A percentile compares a stretch with the other conserved stretches of the same genome.
These are phyloP conservation scores for Dendryphion nanum DNA, from an alignment of 2,329 filamentous ascomycete species.

Conservation along the genomic window DNA sequence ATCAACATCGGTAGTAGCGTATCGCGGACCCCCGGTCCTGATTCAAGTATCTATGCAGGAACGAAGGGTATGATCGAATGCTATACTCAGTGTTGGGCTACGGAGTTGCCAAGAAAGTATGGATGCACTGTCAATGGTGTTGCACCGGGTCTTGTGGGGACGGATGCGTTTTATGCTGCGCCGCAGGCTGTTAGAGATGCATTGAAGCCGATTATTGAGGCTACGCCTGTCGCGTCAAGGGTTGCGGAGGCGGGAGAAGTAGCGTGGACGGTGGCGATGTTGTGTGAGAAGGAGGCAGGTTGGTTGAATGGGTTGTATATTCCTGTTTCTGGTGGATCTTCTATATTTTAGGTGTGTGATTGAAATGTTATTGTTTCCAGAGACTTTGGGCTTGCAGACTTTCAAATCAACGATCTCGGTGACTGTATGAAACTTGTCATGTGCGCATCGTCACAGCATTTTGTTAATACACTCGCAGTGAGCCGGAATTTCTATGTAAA, in stretches of 20 bases:
- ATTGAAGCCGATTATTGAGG: conserved; percentile 49
- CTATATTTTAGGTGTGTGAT: too few species aligned
- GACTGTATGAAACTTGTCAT: too few species aligned
- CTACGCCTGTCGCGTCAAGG: conserved; percentile 44
- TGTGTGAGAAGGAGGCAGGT: conserved; percentile 32
- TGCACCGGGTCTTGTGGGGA: conserved; percentile 45
- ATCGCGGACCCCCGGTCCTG: conserved; percentile 33
- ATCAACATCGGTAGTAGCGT: conserved; percentile 44
- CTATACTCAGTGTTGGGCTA: conserved; percentile 47
- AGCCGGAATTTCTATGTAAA: too few species aligned
- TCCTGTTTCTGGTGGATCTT: conserved; percentile 21
- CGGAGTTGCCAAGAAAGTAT: conserved; percentile 47
- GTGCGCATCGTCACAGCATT: too few species aligned
- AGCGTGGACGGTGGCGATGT: conserved; percentile 47
- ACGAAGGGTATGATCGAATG: conserved; percentile 52
- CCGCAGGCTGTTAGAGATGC: conserved; percentile 47
- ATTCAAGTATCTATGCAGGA: conserved; percentile 50
- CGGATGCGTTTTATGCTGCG: conserved; percentile 24
- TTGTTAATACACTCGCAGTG: too few species aligned
- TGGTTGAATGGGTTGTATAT: conserved; percentile 50
- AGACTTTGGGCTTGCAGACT: too few species aligned
- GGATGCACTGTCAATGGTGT: conserved; percentile 49
- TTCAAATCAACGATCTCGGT: too few species aligned
- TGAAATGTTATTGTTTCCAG: too few species aligned
- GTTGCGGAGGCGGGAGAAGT: conserved; percentile 49